Evolutionary conservation across 176 grass and related monocot genomes (phyloP), one percentile per base, ranked within the genome.

Genomic region (Tillandsia leiboldiana): DNA sequence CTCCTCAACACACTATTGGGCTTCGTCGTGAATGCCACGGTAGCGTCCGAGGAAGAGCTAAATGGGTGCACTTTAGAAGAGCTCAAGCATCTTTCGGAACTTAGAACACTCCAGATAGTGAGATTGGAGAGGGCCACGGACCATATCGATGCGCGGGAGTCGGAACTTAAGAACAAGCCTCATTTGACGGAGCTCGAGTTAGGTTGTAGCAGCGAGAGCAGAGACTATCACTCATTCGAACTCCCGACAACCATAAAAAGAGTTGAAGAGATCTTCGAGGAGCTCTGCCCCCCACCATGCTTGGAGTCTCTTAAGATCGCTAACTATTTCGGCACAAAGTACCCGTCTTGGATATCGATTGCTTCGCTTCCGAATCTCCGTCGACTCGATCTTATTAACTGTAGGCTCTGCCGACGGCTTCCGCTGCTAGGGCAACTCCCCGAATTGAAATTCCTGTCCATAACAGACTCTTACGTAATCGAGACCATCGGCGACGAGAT

Each of bases 271-370:
- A 70, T 90, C 48, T 73, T 87, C 1, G 69, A 82, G 57, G 86
- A 87, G 75, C 33, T 85, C 26, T 78, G 81, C 49, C 91, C 87
- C 14, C 81, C 84, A 73, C 65, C 69, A 66, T 78, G 73, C 61
- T 67, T 96, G 12, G 79, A 90, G 65, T 87, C 73, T 7, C 81
- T 96, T 42, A 87, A 83, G 78, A 87, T 90, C 75, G 48, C 7
- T 50, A 82, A 82, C 20, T 90, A 81, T 67, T 82, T 80, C 68
- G 91, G 87, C 18, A 59, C 73, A 74, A 75, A 78, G 57, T 82
- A 85, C 56, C 91, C 87, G 8, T 78, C 48, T 73, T 90, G 91
- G 91, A 53, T 96, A 14, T 96, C 82, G 23, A 23, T 14, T 48
- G 71, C 51, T 50, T 85, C 10, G 12, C 82, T 84, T 33, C 79